Percentiles rank a stretch among this genome's conserved stretches.
Evolutionary conservation across 495 filamentous ascomycete genomes (phyloP).

Genomic region (Chaetomium fimeti): DNA sequence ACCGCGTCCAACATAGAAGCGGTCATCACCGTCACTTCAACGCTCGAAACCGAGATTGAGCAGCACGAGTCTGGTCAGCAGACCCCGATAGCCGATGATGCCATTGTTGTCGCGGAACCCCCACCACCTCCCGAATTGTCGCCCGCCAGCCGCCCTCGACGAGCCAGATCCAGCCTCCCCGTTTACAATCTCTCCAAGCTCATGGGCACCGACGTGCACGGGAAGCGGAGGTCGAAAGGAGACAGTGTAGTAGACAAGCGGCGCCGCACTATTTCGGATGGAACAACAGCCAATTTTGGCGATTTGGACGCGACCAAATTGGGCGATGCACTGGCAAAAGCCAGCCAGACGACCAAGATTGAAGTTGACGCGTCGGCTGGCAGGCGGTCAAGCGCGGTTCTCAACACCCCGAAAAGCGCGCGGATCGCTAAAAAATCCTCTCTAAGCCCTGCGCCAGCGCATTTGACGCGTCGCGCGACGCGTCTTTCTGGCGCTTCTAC

Average conservation of each 20-base stretch:
- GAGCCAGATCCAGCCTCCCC: slow-evolving; percentile 46
- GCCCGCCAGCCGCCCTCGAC: slow-evolving; percentile 41
- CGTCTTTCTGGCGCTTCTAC: slow-evolving; percentile 47
- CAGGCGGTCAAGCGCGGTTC: not conserved
- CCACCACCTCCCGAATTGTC: slow-evolving; percentile 23
- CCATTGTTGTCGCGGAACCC: slow-evolving; percentile 40
- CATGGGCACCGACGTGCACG: slow-evolving; percentile 47
- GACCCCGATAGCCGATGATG: slow-evolving; percentile 34
- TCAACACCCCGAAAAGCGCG: slow-evolving; percentile 39
- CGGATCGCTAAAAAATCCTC: slow-evolving; percentile 31
- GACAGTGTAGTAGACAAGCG: slow-evolving; percentile 40
- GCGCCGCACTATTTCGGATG: slow-evolving; percentile 46
- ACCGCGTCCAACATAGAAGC: slow-evolving; percentile 25
- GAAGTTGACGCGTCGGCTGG: slow-evolving; percentile 30
- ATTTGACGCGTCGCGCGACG: slow-evolving; percentile 36
- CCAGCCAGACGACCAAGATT: slow-evolving; percentile 13
- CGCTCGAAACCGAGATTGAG: slow-evolving; percentile 28
- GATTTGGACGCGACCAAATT: slow-evolving; percentile 26
- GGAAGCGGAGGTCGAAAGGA: slow-evolving; percentile 43
- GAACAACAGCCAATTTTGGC: slow-evolving; percentile 25
- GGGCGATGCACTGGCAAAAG: slow-evolving; percentile 30
- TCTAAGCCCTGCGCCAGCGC: slow-evolving; percentile 35
- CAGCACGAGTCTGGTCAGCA: slow-evolving; percentile 28
- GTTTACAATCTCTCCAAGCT: slow-evolving; percentile 58
- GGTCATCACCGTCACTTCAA: slow-evolving; percentile 24